Base-by-base conservation (phyloP, 2,329 filamentous ascomycete species). In the Verticillium longisporum region DNA sequence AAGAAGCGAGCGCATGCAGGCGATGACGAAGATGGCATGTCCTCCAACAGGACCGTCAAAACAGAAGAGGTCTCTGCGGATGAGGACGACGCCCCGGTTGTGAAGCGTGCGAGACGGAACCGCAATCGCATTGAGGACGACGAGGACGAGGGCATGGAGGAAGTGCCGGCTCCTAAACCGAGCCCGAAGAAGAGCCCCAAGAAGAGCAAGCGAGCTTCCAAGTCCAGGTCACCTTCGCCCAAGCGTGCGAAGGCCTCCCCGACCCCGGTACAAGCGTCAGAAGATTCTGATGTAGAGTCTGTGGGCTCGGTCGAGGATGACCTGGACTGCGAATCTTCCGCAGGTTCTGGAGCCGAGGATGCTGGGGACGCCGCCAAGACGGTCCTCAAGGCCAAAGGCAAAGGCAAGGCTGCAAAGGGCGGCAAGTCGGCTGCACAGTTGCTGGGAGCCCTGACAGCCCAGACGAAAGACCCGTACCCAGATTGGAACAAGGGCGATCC, bases 401-500 rank as follows among this genome's bases (percentile, higher is more conserved):
- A 94, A 11, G 92, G 97, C 72, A 86, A 86, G 9, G 90, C 88
- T 56, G 77, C 97, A 62, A 87, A 87, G 70, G 59, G 54, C 26
- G 32, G 32, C 2, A 54, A 59, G 57, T 45, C 45, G 9, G n/a
- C 45, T 5, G 45, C 31, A 21, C 50, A 54, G 33, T 31, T 55
- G 11, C 57, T 53, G 45, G 45, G 38, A 34, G 45, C 32, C 15
- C 37, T 59, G n/a, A 54, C 57, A 2, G 79, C 84, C 18, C 85
- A 82, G 58, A 80, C 76, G 45, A 89, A 92, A 66, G 90, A 96
- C 69, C 87, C 90, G n/a, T 98, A 94, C 74, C 93, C 93, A 0
- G 94, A 99, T 74, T 99, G 95, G 95, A 90, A 92, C 72, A 79
- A 89, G 56, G 93, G 93, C 56, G 84, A 90, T 56, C 91, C 94